Conservation (phyloP, 495 filamentous ascomycete species). For the Mytilinidion resinicola region DNA sequence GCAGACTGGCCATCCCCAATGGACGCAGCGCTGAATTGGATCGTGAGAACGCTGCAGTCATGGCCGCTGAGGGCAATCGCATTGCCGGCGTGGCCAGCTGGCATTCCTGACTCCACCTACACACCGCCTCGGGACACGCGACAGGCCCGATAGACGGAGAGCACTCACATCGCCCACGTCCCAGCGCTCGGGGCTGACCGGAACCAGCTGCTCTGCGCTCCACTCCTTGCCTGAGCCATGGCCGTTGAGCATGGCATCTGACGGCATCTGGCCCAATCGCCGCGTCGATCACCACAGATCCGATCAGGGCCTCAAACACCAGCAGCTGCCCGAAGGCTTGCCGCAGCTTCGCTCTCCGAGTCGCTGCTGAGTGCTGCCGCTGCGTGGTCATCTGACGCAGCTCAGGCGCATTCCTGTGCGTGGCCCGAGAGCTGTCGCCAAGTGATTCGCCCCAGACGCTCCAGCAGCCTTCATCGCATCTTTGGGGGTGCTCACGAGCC, state of each 20-base stretch:
- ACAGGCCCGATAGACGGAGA: no score
- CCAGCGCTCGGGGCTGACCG: constrained; percentile 18
- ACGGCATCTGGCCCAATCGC: constrained; percentile 13
- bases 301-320: constrained; percentile 3
- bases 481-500: no score
- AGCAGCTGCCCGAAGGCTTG: constrained; percentile 16
- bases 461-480: constrained; percentile 1
- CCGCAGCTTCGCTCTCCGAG: constrained; percentile 20
- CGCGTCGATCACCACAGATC: constrained; percentile 5
- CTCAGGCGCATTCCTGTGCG: constrained; percentile 1
- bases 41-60: no score
- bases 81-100: no score
- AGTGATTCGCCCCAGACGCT: not conserved
- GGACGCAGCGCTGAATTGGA: no score
- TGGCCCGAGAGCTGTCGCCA: constrained; percentile 3
- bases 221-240: constrained; percentile 18
- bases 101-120: no score
- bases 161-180: not conserved
- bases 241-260: not conserved
- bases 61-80: no score
- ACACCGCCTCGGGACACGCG: no score
- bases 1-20: not conserved
- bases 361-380: constrained; percentile 9
- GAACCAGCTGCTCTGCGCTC: constrained; percentile 7
- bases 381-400: constrained; percentile 23